Evolutionary conservation across 139 green algal genomes (phyloP).

Genomic region (Volvox africanus): DNA sequence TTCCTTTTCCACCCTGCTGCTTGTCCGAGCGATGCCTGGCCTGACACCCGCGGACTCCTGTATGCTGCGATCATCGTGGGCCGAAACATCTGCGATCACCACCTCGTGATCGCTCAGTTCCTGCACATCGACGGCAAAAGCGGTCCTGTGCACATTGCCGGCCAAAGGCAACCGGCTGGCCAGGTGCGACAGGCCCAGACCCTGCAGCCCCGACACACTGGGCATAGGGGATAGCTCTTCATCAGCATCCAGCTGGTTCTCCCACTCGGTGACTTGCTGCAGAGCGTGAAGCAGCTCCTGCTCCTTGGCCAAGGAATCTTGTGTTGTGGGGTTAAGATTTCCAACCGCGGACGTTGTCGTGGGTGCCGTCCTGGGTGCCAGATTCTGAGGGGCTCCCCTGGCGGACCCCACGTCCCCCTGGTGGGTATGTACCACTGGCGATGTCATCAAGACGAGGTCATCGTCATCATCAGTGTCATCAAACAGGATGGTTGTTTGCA

Average conservation of each 20-base stretch:
- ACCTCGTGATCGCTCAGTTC: background rate
- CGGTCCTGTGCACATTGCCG: background rate
- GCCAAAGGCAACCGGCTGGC: background rate
- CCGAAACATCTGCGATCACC: background rate
- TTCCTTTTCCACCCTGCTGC: too few species aligned
- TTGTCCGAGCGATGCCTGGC: too few species aligned
- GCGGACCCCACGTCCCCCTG: background rate
- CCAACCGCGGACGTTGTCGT: background rate
- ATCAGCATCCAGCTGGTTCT: background rate
- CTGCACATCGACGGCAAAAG: background rate
- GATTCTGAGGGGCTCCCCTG: background rate
- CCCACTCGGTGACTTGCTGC: background rate
- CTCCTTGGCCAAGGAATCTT: background rate
- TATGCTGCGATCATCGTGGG: background rate
- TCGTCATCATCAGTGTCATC: constrained; percentile 19
- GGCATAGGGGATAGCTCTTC: too few species aligned
- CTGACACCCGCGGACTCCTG: background rate
- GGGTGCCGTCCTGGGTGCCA: background rate
- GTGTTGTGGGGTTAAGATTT: background rate
- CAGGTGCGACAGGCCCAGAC: background rate
- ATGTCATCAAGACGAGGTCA: constrained; percentile 11
- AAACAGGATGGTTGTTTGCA: background rate
- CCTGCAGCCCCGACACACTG: background rate
- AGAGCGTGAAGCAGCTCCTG: constrained; percentile 9
- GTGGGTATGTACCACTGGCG: background rate